Evolutionary conservation across 2,329 filamentous ascomycete genomes (phyloP), one percentile per base, ranked within the genome.

Genomic region (Trichophyton simii): DNA sequence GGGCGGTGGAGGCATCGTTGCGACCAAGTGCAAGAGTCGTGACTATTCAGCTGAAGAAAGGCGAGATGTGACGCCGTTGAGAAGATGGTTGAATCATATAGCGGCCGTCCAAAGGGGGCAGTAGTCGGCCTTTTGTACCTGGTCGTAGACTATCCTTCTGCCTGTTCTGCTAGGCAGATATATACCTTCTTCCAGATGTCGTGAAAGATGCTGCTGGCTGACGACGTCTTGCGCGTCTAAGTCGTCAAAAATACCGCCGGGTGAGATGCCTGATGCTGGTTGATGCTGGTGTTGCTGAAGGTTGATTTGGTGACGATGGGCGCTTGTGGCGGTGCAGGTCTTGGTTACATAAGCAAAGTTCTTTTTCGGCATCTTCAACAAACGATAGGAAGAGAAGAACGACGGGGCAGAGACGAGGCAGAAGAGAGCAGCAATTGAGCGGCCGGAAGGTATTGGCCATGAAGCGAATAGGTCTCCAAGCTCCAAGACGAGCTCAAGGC

Each of bases 1-100:
- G 54, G 85, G 82, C 59, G 82, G 82, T 68, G 77, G 74, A 67
- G 77, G 75, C 72, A 76, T 76, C 59, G 62, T 71, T 38, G 63
- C 64, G 61, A 63, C 48, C 46, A 7, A 13, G 18, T 38, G n/a
- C 13, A 52, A 62, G 52, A 62, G 20, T 20, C 18, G 15, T 34
- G 15, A n/a, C n/a, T 34, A 28, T 55, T 55, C n/a, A 55, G 52
- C 52, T 34, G 52, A 31, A 55, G 52, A 36, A 20, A n/a, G 52
- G 52, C 52, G 52, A 55, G 52, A 36, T 36, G 18, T 55, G 52
- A 55, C 52, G 52, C 52, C 52, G 52, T 28, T 6, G 15, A 20
- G 52, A 15, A 7, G 20, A 36, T 36, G 52, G 52, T 34, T n/a
- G 13, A 38, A 34, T 55, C 52, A 55, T 55, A 52, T 25, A 52